These are phyloP conservation scores for Chamaecrista fasciculata DNA, from an alignment of 306 rosid species.

Conservation along the genomic window DNA sequence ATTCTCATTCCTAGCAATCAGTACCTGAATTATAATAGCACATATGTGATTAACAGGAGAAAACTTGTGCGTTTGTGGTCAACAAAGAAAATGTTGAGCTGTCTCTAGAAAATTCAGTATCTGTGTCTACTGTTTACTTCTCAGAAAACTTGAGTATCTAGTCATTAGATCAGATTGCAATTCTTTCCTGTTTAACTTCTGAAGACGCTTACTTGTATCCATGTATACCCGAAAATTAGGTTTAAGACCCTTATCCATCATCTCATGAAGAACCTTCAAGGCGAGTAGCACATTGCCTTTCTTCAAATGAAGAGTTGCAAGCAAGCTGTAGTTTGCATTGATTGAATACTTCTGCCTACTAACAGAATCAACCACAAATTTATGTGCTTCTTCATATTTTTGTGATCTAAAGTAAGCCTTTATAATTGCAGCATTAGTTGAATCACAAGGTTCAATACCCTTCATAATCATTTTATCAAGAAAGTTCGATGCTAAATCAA, in stretches of 20 bases:
- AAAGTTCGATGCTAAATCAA: conserved; percentile 47
- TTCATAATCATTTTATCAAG: conserved; percentile 50
- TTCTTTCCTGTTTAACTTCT: conserved; percentile 35
- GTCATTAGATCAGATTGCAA: conserved; percentile 51
- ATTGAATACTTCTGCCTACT: conserved; percentile 36
- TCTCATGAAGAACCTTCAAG: conserved; percentile 46
- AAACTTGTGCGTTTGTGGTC: neutral
- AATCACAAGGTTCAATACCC: conserved; percentile 58
- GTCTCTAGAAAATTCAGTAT: conserved; percentile 5
- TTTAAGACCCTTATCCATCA: conserved; percentile 68
- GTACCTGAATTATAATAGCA: conserved; percentile 16
- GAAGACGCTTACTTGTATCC: conserved; percentile 41
- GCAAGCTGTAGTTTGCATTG: conserved; percentile 57
- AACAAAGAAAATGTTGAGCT: neutral
- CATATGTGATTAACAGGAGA: conserved; percentile 24
- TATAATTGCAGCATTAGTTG: conserved; percentile 59
- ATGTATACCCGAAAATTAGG: conserved; percentile 52
- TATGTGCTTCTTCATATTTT: conserved; percentile 58
- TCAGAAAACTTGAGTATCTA: conserved; percentile 38
- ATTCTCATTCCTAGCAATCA: conserved; percentile 13
- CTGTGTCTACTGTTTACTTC: conserved; percentile 23
- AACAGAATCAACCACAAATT: conserved; percentile 44
- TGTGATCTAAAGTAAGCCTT: conserved; percentile 53
- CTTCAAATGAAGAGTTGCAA: conserved; percentile 64
- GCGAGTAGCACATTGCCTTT: conserved; percentile 48